phyloP scores from a whole-genome alignment of 1,284 basidiomycete species.

The Boletus mariae region DNA sequence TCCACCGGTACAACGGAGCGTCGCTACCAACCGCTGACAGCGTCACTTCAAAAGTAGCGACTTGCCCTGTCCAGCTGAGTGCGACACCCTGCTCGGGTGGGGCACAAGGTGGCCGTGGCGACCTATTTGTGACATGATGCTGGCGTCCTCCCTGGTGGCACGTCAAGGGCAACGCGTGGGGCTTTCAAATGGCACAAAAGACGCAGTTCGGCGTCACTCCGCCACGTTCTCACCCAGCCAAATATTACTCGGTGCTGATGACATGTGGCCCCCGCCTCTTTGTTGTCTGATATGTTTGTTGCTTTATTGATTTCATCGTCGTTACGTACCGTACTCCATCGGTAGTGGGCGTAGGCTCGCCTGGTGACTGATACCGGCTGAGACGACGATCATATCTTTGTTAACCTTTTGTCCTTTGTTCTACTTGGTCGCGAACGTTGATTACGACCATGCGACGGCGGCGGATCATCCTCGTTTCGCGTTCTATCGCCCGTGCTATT shows the following conservation, averaged over 20 bases:
- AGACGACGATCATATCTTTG: conserved; percentile 1
- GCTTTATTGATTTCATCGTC: neutral
- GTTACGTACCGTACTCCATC: neutral
- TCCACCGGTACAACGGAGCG: neutral
- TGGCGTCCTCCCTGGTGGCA: neutral
- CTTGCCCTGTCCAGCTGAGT: neutral
- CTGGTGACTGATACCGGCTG: neutral
- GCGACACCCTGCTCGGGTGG: neutral
- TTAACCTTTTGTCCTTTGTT: neutral
- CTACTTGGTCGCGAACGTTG: neutral
- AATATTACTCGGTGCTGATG: neutral
- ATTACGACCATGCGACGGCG: conserved; percentile 13
- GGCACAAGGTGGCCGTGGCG: conserved; percentile 8
- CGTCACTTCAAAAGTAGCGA: neutral
- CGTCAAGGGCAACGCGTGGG: conserved; percentile 7
- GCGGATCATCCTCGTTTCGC: conserved; percentile 18
- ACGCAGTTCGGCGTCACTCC: conserved; percentile 20
- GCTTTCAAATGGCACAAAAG: conserved; percentile 34
- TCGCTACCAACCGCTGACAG: conserved; percentile 2
- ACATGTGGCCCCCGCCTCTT: neutral
- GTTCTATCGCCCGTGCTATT: conserved; percentile 12
- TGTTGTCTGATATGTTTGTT: neutral
- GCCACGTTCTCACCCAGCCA: conserved; percentile 24
- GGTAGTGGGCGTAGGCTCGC: no score
- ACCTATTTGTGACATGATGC: conserved; percentile 14